Conservation (phyloP, 108 stramenopile genomes). For the Nitzschia palea region DNA sequence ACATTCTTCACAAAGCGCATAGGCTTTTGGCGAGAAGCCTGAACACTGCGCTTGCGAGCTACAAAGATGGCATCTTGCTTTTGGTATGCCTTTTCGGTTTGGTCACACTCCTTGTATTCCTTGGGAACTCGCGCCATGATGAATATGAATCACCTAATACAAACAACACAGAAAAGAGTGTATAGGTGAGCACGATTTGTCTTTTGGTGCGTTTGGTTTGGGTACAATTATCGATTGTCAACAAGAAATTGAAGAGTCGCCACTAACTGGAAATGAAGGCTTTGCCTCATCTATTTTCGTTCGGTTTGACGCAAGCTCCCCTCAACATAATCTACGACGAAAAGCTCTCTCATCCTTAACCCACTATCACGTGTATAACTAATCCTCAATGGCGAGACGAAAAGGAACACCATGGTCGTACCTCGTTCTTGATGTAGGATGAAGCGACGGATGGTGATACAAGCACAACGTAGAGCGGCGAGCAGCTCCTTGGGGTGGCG, state of each 20-base stretch:
- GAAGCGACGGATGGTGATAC: neutral
- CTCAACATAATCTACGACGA: too few relatives aligned
- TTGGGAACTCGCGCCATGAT: constrained; percentile 71
- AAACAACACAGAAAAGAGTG: neutral
- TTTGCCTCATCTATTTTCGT: too few relatives aligned
- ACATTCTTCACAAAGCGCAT: constrained; percentile 95
- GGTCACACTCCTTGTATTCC: constrained; percentile 89
- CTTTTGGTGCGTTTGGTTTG: too few relatives aligned
- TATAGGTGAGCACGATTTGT: too few relatives aligned
- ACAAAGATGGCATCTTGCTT: constrained; percentile 99
- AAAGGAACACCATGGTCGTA: constrained; percentile 9
- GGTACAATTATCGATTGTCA: too few relatives aligned
- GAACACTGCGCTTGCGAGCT: constrained; percentile 91
- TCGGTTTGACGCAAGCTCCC: too few relatives aligned
- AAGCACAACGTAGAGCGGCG: neutral
- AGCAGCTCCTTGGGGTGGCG: neutral
- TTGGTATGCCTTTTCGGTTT: constrained; percentile 99
- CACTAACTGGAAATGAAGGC: too few relatives aligned
- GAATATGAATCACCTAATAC: too few relatives aligned
- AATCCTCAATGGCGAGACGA: neutral
- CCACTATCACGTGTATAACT: too few relatives aligned
- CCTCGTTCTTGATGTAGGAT: neutral
- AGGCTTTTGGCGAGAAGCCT: constrained; percentile 76
- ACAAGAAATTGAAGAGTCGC: too few relatives aligned
- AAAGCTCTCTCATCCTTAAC: too few relatives aligned